Conservation (phyloP, 2,329 filamentous ascomycete genomes). For the Paradendryphiella salina region DNA sequence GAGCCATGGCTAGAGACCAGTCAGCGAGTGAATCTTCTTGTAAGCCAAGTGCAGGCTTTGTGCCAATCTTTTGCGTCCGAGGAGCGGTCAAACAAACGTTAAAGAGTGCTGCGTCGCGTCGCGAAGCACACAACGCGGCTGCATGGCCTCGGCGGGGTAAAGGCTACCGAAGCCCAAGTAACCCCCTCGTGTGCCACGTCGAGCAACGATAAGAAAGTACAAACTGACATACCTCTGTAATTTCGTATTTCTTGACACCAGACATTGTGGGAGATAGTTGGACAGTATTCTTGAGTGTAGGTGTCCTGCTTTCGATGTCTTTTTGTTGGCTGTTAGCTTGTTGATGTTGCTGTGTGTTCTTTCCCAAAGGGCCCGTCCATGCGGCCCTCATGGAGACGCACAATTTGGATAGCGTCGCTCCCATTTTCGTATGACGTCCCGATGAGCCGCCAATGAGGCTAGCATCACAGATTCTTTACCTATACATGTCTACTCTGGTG, state of each 20-base stretch:
- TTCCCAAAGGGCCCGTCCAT: constrained; percentile 21
- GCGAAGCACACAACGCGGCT: constrained; percentile 4
- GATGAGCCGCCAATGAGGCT: constrained; percentile 26
- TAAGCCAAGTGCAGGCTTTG: not conserved
- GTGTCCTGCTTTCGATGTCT: constrained; percentile 18
- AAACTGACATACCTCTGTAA: constrained; percentile 41
- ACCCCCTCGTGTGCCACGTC: constrained; percentile 27
- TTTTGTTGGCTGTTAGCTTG: constrained; percentile 17
- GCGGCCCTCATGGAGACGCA: constrained; percentile 32
- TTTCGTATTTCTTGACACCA: constrained; percentile 41
- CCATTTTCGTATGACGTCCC: constrained; percentile 38
- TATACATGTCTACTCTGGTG: constrained; percentile 22
- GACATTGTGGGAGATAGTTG: constrained; percentile 27
- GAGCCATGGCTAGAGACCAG: constrained; percentile 54
- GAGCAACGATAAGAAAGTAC: not conserved
- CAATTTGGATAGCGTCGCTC: constrained; percentile 42
- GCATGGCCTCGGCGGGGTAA: constrained; percentile 30
- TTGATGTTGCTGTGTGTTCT: constrained; percentile 18
- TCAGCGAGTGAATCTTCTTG: constrained; percentile 12
- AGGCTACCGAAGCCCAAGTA: constrained; percentile 17
- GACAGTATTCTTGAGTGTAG: constrained; percentile 17
- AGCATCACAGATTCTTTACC: constrained; percentile 3
- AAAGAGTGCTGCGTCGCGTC: not conserved
- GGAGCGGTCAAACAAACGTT: not conserved
- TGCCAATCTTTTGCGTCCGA: not conserved